A percentile compares a stretch with the other conserved stretches of the same genome.
Conservation (phyloP, 208 protist genomes). For the Angomonas ambiguus region DNA sequence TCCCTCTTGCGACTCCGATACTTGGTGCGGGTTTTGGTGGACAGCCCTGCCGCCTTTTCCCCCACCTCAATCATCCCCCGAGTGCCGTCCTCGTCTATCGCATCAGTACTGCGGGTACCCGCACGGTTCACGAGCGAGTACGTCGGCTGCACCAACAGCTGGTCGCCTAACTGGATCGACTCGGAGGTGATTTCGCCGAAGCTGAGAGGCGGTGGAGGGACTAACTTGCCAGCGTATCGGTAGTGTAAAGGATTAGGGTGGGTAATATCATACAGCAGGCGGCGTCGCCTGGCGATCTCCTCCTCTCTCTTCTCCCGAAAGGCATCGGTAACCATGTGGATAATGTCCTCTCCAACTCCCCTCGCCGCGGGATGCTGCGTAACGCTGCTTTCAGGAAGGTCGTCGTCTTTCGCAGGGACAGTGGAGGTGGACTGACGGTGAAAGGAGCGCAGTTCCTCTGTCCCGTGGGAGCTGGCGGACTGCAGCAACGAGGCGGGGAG, state of each 20-base stretch:
- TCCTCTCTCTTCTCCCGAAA: constrained; percentile 64
- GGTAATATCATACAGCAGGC: constrained; percentile 78
- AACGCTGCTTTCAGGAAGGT: constrained; percentile 12
- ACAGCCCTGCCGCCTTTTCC: not conserved
- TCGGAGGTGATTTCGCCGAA: constrained; percentile 81
- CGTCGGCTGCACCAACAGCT: constrained; percentile 66
- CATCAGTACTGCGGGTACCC: constrained; percentile 33
- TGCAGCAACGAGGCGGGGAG: constrained; percentile 28
- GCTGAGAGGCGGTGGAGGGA: constrained; percentile 81
- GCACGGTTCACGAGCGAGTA: constrained; percentile 76
- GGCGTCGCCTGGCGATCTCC: constrained; percentile 46
- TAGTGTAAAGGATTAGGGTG: constrained; percentile 82
- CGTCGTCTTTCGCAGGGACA: not conserved
- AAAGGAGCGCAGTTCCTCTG: constrained; percentile 9
- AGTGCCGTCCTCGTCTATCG: not conserved
- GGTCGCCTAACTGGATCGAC: constrained; percentile 50
- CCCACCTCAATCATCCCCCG: constrained; percentile 15
- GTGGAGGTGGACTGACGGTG: not conserved
- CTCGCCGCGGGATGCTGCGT: constrained; percentile 41
- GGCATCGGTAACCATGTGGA: constrained; percentile 84
- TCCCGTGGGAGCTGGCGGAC: not conserved
- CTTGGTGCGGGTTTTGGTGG: constrained; percentile 3
- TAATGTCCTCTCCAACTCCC: constrained; percentile 68
- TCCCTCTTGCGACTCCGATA: constrained; percentile 40
- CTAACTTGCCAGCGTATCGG: constrained; percentile 78